Percentiles rank a stretch among this genome's conserved stretches.
Conservation (phyloP, 257 asterid genomes). For the Solanum clarkiae region DNA sequence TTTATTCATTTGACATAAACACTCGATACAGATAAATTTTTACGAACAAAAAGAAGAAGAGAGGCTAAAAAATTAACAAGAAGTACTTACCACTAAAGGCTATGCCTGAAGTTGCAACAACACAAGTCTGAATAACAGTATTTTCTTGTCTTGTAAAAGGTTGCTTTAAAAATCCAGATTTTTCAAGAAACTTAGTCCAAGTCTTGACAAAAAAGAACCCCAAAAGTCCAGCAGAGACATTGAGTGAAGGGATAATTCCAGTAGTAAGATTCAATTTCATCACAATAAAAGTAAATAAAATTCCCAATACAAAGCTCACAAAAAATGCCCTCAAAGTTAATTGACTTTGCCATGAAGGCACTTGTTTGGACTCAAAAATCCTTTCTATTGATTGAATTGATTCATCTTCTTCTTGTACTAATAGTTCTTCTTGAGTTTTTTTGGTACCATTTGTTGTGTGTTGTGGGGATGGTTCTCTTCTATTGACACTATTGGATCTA, state of each 20-base stretch:
- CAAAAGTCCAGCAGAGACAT: slow-evolving; percentile 58
- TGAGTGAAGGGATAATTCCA: slow-evolving; percentile 59
- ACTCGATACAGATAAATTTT: neutral
- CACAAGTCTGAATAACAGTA: slow-evolving; percentile 68
- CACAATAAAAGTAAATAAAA: slow-evolving; percentile 40
- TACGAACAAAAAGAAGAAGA: neutral
- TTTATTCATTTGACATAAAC: too few relatives aligned
- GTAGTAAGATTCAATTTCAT: slow-evolving; percentile 58
- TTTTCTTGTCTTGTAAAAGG: slow-evolving; percentile 70
- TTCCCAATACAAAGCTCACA: slow-evolving; percentile 39
- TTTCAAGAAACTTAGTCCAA: slow-evolving; percentile 37
- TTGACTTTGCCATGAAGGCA: slow-evolving; percentile 55
- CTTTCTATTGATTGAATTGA: slow-evolving; percentile 20
- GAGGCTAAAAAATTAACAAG: neutral
- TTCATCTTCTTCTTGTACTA: neutral
- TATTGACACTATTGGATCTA: neutral
- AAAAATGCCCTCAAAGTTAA: slow-evolving; percentile 42
- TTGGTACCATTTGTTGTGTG: neutral
- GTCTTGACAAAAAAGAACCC: slow-evolving; percentile 55
- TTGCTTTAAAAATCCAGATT: slow-evolving; percentile 34
- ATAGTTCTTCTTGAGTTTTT: neutral
- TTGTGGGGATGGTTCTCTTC: neutral
- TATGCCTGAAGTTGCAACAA: slow-evolving; percentile 68
- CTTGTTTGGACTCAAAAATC: slow-evolving; percentile 27
- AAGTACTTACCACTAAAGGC: slow-evolving; percentile 46